phyloP scores from a whole-genome alignment of 257 asterid genomes.

The Leptodermis oblonga region DNA sequence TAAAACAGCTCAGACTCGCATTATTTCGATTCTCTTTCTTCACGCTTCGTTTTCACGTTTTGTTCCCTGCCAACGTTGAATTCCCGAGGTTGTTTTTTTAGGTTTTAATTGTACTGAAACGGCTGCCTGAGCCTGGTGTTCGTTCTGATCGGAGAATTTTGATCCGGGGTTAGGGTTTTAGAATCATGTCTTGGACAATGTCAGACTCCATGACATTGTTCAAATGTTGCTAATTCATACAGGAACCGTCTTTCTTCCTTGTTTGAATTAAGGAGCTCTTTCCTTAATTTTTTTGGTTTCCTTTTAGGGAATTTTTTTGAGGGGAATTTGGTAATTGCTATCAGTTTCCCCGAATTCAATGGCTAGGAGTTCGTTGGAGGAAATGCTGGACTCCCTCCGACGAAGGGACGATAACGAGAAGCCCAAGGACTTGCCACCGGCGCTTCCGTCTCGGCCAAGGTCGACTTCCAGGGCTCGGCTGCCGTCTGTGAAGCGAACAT shows the following conservation, averaged over 20 bases:
- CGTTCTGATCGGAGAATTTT: constrained; percentile 6
- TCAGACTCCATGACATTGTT: constrained; percentile 28
- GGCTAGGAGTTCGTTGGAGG: constrained; percentile 86
- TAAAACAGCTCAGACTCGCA: constrained; percentile 12
- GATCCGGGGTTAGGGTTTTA: constrained; percentile 38
- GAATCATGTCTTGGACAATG: constrained; percentile 33
- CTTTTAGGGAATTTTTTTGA: background rate
- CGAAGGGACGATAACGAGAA: constrained; percentile 50
- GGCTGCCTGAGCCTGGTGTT: constrained; percentile 21
- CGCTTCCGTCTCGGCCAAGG: constrained; percentile 76
- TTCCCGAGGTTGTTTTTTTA: background rate
- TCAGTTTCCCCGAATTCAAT: constrained; percentile 51
- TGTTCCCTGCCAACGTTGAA: background rate
- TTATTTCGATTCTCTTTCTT: constrained; percentile 9
- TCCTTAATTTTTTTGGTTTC: too few relatives aligned
- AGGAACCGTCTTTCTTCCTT: background rate
- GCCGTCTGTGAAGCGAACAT: constrained; percentile 54
- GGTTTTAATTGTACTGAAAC: background rate
- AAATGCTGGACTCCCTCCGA: constrained; percentile 82
- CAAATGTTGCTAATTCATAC: constrained; percentile 17
- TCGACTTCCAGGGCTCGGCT: constrained; percentile 54
- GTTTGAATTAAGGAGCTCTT: constrained; percentile 17
- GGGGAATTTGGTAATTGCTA: constrained; percentile 36
- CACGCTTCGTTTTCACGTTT: constrained; percentile 13
- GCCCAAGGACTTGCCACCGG: constrained; percentile 78